These are phyloP conservation scores for Venturia asperata DNA, from an alignment of 2,329 filamentous ascomycete genomes.

Conservation along the genomic window DNA sequence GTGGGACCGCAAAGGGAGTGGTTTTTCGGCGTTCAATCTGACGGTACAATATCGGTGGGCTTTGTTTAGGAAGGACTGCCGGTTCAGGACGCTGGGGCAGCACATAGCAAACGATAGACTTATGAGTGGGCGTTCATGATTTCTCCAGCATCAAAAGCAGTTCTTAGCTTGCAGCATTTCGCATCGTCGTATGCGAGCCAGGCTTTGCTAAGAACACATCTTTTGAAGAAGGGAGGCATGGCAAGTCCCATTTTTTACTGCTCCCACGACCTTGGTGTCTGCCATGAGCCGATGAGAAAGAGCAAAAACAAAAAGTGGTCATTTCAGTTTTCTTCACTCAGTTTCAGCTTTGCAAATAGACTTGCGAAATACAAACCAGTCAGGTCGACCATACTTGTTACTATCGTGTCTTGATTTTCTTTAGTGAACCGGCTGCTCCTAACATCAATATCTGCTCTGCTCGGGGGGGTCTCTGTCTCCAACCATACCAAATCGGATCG, in stretches of 20 bases:
- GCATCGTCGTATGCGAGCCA: conserved; percentile 4
- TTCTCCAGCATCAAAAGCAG: conserved; percentile 11
- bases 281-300: neutral
- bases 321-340: conserved; percentile 10
- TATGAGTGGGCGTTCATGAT: conserved; percentile 13
- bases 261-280: neutral
- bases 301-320: conserved; percentile 15
- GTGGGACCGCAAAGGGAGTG: neutral
- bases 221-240: conserved; percentile 9
- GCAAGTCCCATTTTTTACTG: conserved; percentile 2
- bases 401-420: neutral
- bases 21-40: conserved; percentile 7
- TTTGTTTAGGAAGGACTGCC: conserved; percentile 1
- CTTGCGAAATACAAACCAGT: conserved; percentile 2
- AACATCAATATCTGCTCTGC: neutral
- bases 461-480: neutral
- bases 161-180: conserved; percentile 5
- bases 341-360: conserved; percentile 15
- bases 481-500: neutral
- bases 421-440: neutral
- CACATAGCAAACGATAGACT: conserved; percentile 10
- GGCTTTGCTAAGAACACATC: neutral
- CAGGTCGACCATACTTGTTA: conserved; percentile 8
- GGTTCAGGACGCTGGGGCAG: conserved; percentile 1
- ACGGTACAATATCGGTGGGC: conserved; percentile 5